Evolutionary conservation across 73 alveolate species (phyloP).

Genomic region (Paramecium bursaria): DNA sequence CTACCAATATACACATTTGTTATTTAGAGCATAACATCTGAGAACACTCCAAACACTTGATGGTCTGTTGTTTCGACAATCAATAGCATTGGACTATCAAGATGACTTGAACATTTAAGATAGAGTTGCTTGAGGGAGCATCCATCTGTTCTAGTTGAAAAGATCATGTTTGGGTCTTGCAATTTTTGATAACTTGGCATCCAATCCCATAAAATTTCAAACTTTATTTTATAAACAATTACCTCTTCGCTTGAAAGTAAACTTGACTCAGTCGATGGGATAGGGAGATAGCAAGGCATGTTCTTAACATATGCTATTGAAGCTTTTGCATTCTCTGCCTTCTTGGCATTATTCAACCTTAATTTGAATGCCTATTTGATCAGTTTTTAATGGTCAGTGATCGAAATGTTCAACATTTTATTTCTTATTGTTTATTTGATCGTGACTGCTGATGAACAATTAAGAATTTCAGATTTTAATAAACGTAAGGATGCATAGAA

Average conservation of each 20-base stretch:
- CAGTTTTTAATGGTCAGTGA: constrained; percentile 2
- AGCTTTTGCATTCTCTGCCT: not conserved
- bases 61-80: constrained; percentile 21
- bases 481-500: constrained; percentile 57
- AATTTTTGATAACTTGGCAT: constrained; percentile 43
- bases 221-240: constrained; percentile 48
- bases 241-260: constrained; percentile 60
- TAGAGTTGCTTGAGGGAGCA: constrained; percentile 54
- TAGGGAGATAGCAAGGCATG: constrained; percentile 62
- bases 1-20: constrained; percentile 43
- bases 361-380: constrained; percentile 57
- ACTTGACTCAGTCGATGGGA: constrained; percentile 49
- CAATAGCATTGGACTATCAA: constrained; percentile 9
- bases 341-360: constrained; percentile 34
- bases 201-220: constrained; percentile 72
- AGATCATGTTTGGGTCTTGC: constrained; percentile 53
- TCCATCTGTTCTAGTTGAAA: constrained; percentile 61
- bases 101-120: constrained; percentile 26
- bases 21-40: constrained; percentile 41
- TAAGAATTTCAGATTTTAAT: constrained; percentile 14
- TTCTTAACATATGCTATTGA: constrained; percentile 17
- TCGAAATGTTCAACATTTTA: not conserved
- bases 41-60: constrained; percentile 60
- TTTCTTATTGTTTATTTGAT: constrained; percentile 7
- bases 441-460: not conserved